These are phyloP conservation scores for Schizosaccharomyces octosporus DNA, from an alignment of 805 yeast species.

Conservation along the genomic window DNA sequence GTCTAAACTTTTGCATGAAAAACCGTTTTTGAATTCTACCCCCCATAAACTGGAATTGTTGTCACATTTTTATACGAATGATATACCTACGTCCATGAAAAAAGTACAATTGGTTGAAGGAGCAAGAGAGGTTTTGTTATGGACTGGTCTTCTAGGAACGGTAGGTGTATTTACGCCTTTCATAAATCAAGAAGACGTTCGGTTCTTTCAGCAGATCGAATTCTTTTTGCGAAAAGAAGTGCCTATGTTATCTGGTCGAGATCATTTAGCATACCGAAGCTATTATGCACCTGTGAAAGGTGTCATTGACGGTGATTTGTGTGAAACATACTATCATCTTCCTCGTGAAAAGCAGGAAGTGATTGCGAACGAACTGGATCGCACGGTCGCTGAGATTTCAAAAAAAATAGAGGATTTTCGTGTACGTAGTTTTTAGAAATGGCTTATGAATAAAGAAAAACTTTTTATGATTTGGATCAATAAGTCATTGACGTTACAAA, in stretches of 20 bases:
- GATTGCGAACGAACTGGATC: slow-evolving; percentile 14
- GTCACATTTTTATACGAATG: slow-evolving; percentile 43
- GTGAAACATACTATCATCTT: slow-evolving; percentile 28
- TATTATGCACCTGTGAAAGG: slow-evolving; percentile 58
- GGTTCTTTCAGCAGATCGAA: slow-evolving; percentile 33
- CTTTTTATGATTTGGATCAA: background rate
- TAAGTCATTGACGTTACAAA: too few species aligned
- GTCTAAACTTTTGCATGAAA: slow-evolving; percentile 16
- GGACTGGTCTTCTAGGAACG: slow-evolving; percentile 61
- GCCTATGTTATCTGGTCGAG: slow-evolving; percentile 32
- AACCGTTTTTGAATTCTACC: slow-evolving; percentile 23
- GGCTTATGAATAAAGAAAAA: background rate
- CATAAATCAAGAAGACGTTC: slow-evolving; percentile 32
- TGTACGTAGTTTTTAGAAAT: slow-evolving; percentile 5
- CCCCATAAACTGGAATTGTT: slow-evolving; percentile 26
- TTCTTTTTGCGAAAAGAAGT: slow-evolving; percentile 12
- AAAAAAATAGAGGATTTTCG: slow-evolving; percentile 13
- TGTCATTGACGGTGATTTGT: slow-evolving; percentile 69
- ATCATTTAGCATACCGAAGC: slow-evolving; percentile 44
- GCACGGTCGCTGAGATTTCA: slow-evolving; percentile 13
- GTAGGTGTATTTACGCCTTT: slow-evolving; percentile 55
- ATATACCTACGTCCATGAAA: slow-evolving; percentile 39
- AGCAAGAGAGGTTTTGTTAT: slow-evolving; percentile 42
- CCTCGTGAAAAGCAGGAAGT: slow-evolving; percentile 7
- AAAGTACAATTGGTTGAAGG: slow-evolving; percentile 31